These are phyloP conservation scores for Prunus dulcis DNA, from an alignment of 306 rosid genomes.

Conservation along the genomic window DNA sequence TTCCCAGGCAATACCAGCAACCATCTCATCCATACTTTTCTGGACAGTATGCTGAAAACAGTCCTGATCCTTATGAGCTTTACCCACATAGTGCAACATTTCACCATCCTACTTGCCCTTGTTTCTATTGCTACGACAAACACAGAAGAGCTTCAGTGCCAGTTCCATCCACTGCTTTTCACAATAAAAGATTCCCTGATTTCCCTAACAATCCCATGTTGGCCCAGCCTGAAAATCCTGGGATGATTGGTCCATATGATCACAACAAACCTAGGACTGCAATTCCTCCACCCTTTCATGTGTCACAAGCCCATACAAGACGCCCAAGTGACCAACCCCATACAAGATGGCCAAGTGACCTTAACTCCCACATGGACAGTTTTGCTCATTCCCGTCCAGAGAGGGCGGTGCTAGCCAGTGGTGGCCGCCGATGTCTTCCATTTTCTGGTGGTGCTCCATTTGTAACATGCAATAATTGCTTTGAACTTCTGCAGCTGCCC, in stretches of 20 bases:
- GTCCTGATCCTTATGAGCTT: slow-evolving; percentile 48
- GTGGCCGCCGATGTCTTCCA: slow-evolving; percentile 56
- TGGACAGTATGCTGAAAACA: slow-evolving; percentile 44
- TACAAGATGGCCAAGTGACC: slow-evolving; percentile 61
- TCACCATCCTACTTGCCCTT: slow-evolving; percentile 80
- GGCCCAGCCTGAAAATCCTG: slow-evolving; percentile 50
- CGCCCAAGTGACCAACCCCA: slow-evolving; percentile 51
- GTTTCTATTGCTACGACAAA: slow-evolving; percentile 66
- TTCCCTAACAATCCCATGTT: slow-evolving; percentile 49
- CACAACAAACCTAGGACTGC: slow-evolving; percentile 48
- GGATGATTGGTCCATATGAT: slow-evolving; percentile 44
- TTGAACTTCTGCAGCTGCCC: slow-evolving; percentile 81
- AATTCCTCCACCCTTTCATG: slow-evolving; percentile 45
- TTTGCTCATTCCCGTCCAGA: slow-evolving; percentile 40
- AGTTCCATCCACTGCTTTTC: slow-evolving; percentile 44
- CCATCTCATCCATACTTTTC: slow-evolving; percentile 71
- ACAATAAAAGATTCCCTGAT: slow-evolving; percentile 54
- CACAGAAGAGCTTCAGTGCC: slow-evolving; percentile 47
- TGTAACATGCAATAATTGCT: slow-evolving; percentile 75
- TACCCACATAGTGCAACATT: slow-evolving; percentile 47
- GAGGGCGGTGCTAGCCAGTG: slow-evolving; percentile 44
- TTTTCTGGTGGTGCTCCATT: slow-evolving; percentile 92
- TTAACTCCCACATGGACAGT: slow-evolving; percentile 50
- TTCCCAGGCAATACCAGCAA: slow-evolving; percentile 46
- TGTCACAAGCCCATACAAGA: slow-evolving; percentile 48